Conservation (phyloP, 139 green algal genomes). For the Volvox reticuliferus region DNA sequence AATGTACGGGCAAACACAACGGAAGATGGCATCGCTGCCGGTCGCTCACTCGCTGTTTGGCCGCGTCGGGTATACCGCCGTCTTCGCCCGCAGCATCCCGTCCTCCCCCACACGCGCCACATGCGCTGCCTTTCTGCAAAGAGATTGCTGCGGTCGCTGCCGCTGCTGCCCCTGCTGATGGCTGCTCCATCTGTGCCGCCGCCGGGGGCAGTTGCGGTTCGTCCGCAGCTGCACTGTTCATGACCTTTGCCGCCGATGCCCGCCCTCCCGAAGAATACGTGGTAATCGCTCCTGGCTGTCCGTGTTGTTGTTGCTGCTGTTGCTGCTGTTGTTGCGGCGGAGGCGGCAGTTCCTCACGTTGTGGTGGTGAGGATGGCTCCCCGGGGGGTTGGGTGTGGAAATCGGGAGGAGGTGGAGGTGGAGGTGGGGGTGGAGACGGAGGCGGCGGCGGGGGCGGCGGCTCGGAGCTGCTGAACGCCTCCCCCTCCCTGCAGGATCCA, state of each 20-base stretch:
- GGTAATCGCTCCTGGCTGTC: neutral
- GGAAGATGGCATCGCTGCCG: too few species aligned
- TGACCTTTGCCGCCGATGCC: slow-evolving; percentile 3
- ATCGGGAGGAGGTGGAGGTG: neutral
- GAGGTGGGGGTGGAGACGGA: neutral
- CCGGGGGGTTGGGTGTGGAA: neutral
- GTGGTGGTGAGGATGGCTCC: neutral
- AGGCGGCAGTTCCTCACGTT: too few species aligned
- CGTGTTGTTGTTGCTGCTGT: neutral
- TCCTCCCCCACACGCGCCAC: neutral
- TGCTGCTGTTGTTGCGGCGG: too few species aligned
- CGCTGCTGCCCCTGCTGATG: neutral
- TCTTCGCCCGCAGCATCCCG: neutral
- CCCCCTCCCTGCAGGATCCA: neutral
- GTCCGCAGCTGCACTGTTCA: slow-evolving; percentile 16
- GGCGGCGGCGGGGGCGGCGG: neutral
- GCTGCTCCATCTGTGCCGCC: neutral
- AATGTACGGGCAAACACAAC: too few species aligned
- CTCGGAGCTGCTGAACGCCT: neutral
- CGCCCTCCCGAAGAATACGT: slow-evolving; percentile 17
- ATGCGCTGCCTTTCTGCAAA: neutral
- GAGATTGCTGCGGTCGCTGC: neutral
- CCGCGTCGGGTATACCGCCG: neutral
- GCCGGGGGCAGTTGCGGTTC: neutral
- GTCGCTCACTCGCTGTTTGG: neutral